These are phyloP conservation scores for Neophaeococcomyces aloes DNA, from an alignment of 2,329 filamentous ascomycete genomes.

Conservation along the genomic window DNA sequence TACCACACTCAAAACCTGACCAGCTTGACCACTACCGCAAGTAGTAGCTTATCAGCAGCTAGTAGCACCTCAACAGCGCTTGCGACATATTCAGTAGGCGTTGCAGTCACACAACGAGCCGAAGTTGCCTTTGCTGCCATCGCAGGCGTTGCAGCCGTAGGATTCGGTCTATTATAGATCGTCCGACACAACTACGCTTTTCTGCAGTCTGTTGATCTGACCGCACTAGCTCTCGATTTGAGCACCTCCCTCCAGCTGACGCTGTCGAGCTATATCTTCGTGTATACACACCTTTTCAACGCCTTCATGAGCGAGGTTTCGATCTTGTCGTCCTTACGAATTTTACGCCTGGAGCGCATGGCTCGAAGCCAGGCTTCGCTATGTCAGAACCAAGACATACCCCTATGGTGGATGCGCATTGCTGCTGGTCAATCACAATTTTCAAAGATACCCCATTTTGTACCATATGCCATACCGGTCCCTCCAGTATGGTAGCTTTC, in stretches of 20 bases:
- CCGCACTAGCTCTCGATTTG: neutral
- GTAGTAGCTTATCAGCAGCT: neutral
- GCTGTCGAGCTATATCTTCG: constrained; percentile 5
- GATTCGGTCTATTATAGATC: constrained; percentile 16
- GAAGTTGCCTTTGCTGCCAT: constrained; percentile 16
- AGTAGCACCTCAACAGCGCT: constrained; percentile 10
- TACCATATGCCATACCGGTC: neutral
- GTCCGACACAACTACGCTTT: neutral
- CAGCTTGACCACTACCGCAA: neutral
- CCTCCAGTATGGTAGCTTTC: neutral
- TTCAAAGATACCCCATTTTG: neutral
- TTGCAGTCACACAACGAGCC: constrained; percentile 12
- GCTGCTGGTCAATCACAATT: constrained; percentile 2
- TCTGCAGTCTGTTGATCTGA: constrained; percentile 3
- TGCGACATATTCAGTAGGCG: constrained; percentile 14
- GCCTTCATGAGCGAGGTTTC: neutral
- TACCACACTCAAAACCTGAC: neutral
- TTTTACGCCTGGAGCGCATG: constrained; percentile 7
- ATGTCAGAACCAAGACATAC: neutral
- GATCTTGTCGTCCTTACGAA: neutral
- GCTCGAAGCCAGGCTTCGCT: constrained; percentile 6
- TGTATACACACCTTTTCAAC: constrained; percentile 2
- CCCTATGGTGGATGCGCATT: neutral
- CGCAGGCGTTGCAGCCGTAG: constrained; percentile 16
- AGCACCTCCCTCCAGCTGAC: neutral